Evolutionary conservation across 2,329 filamentous ascomycete genomes (phyloP), one percentile per base, ranked within the genome.

Genomic region (Sclerotinia sclerotiorum): DNA sequence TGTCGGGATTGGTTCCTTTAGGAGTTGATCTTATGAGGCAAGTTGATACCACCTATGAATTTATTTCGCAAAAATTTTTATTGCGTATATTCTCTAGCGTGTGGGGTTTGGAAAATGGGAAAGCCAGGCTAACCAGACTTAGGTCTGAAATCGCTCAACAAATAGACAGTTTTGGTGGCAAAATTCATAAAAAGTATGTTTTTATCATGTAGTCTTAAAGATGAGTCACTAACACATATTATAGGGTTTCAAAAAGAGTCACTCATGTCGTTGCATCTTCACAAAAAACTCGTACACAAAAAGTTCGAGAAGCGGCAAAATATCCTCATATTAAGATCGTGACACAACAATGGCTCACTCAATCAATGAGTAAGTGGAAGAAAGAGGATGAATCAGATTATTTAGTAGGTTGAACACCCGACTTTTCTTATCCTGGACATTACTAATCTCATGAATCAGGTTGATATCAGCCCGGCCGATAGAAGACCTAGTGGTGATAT

Each of bases 1-100:
- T 98, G 72, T 97, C 94, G 0, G 95, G 95, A 0, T 89, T 99
- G 3, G 88, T 98, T 3, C 94, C 94, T 0, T 82, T 97, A 0
- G 92, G 91, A 6, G 86, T 90, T 49, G 89, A 94, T 74, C 88
- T 94, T 46, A 87, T 91, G 75, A 80, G 77, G 83, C 84, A 78
- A 64, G 66, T 68, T 49, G 39, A 63, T 62, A 63, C 58, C 39
- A 60, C 29, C 29, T 35, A 49, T 49, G 27, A 24, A 35, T 35
- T 24, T 54, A 44, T 61, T 44, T 61, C 48, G 11, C 55, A 52
- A 51, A 2, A 67, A 19, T 6, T 24, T 10, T 29, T 49, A 70
- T 62, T 69, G 79, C 64, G 49, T 29, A 21, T 65, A 51, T 64
- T 55, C 44, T 61, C 77, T 64, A 51, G 68, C 51, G 65, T 58